Conservation (phyloP, 441 rosid genomes). For the Aquilaria agallochum region DNA sequence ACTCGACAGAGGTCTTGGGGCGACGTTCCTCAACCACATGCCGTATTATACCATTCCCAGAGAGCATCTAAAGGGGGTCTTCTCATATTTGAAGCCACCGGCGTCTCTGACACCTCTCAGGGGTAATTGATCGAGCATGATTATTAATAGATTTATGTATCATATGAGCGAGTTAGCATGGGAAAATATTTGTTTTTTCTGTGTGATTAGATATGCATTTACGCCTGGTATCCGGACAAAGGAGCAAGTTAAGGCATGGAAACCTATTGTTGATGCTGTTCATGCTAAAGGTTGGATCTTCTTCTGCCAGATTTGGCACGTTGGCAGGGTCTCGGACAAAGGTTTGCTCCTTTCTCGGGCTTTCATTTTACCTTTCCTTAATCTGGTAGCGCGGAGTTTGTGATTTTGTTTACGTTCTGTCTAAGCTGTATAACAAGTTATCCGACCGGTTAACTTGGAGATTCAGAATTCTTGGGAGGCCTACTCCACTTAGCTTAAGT, state of each 20-base stretch:
- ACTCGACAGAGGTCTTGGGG: slow-evolving; percentile 44
- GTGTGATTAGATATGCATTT: slow-evolving; percentile 17
- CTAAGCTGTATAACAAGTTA: too few species aligned
- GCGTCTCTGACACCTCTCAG: slow-evolving; percentile 25
- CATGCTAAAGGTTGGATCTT: slow-evolving; percentile 44
- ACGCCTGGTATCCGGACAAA: slow-evolving; percentile 52
- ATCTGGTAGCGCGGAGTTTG: too few species aligned
- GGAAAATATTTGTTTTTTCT: too few species aligned
- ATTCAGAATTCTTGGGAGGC: too few species aligned
- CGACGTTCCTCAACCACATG: slow-evolving; percentile 54
- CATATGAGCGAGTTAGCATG: too few species aligned
- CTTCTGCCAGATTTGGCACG: slow-evolving; percentile 59
- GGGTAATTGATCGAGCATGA: slow-evolving; percentile 8
- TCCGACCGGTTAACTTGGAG: too few species aligned
- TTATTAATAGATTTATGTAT: too few species aligned
- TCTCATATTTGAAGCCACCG: slow-evolving; percentile 28
- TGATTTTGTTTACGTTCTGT: too few species aligned
- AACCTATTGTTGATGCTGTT: slow-evolving; percentile 49
- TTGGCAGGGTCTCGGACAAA: slow-evolving; percentile 31
- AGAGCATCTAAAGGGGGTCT: slow-evolving; percentile 31
- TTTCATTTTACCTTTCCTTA: too few species aligned
- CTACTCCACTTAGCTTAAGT: too few species aligned
- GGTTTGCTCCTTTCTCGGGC: not conserved
- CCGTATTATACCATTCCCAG: slow-evolving; percentile 46
- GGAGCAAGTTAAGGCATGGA: slow-evolving; percentile 61